These are phyloP conservation scores for Allium fistulosum DNA, from an alignment of 106 monocot species.

Conservation along the genomic window DNA sequence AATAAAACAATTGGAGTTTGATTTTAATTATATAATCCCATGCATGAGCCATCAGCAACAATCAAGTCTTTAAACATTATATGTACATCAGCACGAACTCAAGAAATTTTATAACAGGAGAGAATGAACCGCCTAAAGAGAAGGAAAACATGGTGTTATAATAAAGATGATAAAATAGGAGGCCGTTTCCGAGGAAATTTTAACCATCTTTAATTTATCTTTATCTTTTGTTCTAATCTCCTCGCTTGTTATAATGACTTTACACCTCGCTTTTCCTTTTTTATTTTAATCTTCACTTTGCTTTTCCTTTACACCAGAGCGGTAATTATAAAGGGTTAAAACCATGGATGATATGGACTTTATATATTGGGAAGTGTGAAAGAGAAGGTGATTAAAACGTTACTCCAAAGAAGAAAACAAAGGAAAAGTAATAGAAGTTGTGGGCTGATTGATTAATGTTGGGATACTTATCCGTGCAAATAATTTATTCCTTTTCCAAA, in stretches of 20 bases:
- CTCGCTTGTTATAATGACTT: slow-evolving; percentile 5
- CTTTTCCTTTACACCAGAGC: slow-evolving; percentile 9
- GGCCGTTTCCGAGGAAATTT: slow-evolving; percentile 48
- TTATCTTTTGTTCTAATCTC: slow-evolving; percentile 11
- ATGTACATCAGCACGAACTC: slow-evolving; percentile 6
- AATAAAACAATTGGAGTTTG: slow-evolving; percentile 4
- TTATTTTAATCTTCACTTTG: slow-evolving; percentile 22
- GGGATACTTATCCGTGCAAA: slow-evolving; percentile 1
- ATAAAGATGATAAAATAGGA: slow-evolving; percentile 28
- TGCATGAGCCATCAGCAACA: slow-evolving; percentile 4
- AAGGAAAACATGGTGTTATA: slow-evolving; percentile 38
- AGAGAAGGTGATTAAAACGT: neutral
- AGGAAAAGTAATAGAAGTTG: neutral
- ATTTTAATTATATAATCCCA: neutral
- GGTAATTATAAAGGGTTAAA: slow-evolving; percentile 24
- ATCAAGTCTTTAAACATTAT: neutral
- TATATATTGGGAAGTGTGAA: neutral
- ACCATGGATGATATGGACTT: slow-evolving; percentile 19
- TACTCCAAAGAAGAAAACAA: neutral
- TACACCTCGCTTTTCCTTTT: slow-evolving; percentile 11
- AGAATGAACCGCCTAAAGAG: slow-evolving; percentile 35
- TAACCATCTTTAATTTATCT: slow-evolving; percentile 52
- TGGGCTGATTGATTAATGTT: neutral
- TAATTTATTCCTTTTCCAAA: neutral
- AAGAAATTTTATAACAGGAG: slow-evolving; percentile 19